These are phyloP conservation scores for Cucurbita ficifolia DNA, from an alignment of 306 rosid genomes.

Conservation along the genomic window DNA sequence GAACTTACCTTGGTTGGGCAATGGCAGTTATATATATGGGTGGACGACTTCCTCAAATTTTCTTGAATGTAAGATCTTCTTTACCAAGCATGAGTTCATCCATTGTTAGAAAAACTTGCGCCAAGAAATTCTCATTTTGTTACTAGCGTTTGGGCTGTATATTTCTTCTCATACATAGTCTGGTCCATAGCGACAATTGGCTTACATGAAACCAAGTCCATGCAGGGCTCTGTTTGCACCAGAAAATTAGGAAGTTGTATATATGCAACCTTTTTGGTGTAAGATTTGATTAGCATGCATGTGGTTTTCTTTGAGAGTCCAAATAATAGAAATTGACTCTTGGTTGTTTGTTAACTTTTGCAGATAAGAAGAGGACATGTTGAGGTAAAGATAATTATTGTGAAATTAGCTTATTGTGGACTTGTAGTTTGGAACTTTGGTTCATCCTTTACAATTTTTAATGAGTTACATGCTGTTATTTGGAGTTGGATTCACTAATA, in stretches of 20 bases:
- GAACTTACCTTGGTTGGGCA: constrained; percentile 68
- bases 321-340: constrained; percentile 2
- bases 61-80: constrained; percentile 50
- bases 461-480: not conserved
- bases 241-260: not conserved
- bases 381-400: constrained; percentile 35
- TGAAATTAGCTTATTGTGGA: not conserved
- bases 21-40: constrained; percentile 72
- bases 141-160: not conserved
- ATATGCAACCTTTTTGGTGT: not conserved
- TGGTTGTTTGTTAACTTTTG: constrained; percentile 24
- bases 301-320: not conserved
- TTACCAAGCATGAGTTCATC: not conserved
- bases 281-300: not conserved
- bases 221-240: not conserved
- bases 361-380: constrained; percentile 69
- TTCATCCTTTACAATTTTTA: not conserved
- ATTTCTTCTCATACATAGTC: constrained; percentile 2
- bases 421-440: not conserved
- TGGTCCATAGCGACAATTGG: constrained; percentile 3
- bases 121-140: not conserved
- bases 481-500: not conserved
- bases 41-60: constrained; percentile 80
- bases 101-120: not conserved
- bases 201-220: not conserved